Conservation (phyloP, 768 basidiomycete genomes). For the Lactifluus hygrophoroides region DNA sequence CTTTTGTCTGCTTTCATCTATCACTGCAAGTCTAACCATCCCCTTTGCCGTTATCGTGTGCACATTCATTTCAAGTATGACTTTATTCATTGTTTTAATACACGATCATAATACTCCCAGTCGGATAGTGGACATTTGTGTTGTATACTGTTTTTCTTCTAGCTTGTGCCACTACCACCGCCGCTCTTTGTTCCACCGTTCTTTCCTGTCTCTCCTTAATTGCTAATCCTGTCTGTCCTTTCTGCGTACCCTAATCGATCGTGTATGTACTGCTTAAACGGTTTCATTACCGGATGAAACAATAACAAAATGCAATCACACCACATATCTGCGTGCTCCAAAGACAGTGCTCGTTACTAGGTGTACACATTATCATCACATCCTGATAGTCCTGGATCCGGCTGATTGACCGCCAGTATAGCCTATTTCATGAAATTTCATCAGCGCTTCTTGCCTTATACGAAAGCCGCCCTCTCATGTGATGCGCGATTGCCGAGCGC, state of each 20-base stretch:
- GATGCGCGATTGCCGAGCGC: no score
- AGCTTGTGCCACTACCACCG: background rate
- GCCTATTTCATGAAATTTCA: background rate
- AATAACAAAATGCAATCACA: background rate
- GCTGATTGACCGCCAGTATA: background rate
- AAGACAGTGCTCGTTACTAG: background rate
- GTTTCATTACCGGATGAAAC: background rate
- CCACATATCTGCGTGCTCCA: background rate
- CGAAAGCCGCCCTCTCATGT: background rate
- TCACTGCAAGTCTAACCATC: background rate
- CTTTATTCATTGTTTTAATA: background rate
- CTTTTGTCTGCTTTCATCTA: conserved; percentile 2
- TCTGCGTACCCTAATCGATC: background rate
- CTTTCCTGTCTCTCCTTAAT: background rate
- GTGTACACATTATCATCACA: background rate
- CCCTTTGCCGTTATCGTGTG: background rate
- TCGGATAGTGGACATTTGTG: background rate
- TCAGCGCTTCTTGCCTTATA: background rate
- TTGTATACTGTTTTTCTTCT: background rate
- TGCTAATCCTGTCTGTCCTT: background rate
- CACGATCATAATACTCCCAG: background rate
- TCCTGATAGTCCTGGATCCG: no score
- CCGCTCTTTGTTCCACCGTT: background rate
- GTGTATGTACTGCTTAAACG: background rate
- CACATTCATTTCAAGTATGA: background rate